These are phyloP conservation scores for Aspergillus sclerotialis DNA, from an alignment of 2,329 filamentous ascomycete species.

Conservation along the genomic window DNA sequence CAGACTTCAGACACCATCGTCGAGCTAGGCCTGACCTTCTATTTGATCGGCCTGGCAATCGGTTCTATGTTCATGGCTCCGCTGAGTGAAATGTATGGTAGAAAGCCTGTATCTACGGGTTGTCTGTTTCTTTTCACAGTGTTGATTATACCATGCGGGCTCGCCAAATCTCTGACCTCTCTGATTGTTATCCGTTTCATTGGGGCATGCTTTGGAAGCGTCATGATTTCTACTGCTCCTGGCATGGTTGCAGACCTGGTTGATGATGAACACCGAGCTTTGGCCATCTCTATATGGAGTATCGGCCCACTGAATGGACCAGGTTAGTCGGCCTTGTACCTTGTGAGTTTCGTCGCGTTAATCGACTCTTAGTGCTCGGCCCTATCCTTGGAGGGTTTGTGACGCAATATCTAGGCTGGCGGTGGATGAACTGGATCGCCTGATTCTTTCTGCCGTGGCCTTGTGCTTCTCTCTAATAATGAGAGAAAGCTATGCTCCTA, in stretches of 20 bases:
- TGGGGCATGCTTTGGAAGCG: conserved; percentile 65
- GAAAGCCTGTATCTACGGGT: conserved; percentile 56
- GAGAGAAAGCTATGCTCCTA: conserved; percentile 71
- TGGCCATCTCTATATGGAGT: conserved; percentile 77
- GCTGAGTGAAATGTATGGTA: conserved; percentile 44
- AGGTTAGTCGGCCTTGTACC: conserved; percentile 18
- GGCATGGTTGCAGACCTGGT: conserved; percentile 79
- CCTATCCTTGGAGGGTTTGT: conserved; percentile 77
- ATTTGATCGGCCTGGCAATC: conserved; percentile 65
- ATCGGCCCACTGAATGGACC: conserved; percentile 79
- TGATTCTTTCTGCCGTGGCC: conserved; percentile 62
- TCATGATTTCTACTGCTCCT: conserved; percentile 76
- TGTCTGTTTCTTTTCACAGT: conserved; percentile 59
- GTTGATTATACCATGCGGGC: conserved; percentile 63
- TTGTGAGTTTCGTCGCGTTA: neutral
- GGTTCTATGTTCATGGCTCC: conserved; percentile 70
- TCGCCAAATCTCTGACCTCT: conserved; percentile 60
- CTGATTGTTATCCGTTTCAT: conserved; percentile 71
- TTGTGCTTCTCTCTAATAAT: conserved; percentile 54
- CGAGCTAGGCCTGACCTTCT: conserved; percentile 71
- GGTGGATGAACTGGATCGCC: conserved; percentile 79
- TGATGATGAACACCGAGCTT: conserved; percentile 68
- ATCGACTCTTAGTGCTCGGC: conserved; percentile 42
- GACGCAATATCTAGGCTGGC: conserved; percentile 65
- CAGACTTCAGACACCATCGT: conserved; percentile 51